Base-by-base conservation (phyloP, 83 land plant genomes). In the Isoetes engelmannii region DNA sequence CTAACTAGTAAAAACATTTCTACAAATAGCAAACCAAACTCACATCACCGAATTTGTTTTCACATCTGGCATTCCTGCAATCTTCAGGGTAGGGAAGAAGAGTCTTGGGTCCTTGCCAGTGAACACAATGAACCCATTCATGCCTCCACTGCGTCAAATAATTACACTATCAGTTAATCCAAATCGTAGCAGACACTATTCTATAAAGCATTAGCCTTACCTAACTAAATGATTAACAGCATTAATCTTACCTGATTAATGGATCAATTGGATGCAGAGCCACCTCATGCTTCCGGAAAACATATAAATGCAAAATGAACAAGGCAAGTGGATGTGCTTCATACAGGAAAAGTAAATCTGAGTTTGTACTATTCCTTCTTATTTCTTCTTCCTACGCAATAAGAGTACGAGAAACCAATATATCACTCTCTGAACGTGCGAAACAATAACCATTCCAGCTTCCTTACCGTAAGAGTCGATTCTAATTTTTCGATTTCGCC, bases 201-300 rank as follows among this genome's bases (percentile, higher is more conserved):
- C 49, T 44, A 37, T 54, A 17, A 68, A 44, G 48, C 13, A n/a
- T 41, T 64, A 18, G 44, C 13, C n/a, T 44, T 12, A 60, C 20
- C 20, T 60, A 60, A 60, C 10, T 60, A 19, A 9, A 60, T 21
- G 1, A 15, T 15, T 19, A 3, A n/a, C 28, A 13, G 12, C n/a
- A 21, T 15, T 8, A 60, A 0, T 21, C 3, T 15, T 60, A 64
- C 67, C 67, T 64, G 1, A 44, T 44, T 0, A 1, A 6, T 1
- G 67, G 67, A 44, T 64, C 67, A 64, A 64, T 64, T 47, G 41
- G 47, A 13, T 64, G 47, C 9, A 41, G 49, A 18, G 45, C 67
- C 47, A 7, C 7, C 8, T 44, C 67, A 64, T 9, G 47, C 45
- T 12, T 0, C 13, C 17, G 45, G 49, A 3, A 41, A 21, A 4